Evolutionary conservation across 2,329 filamentous ascomycete genomes (phyloP), one percentile per base, ranked within the genome.

Genomic region (Golovinomyces cichoracearum): DNA sequence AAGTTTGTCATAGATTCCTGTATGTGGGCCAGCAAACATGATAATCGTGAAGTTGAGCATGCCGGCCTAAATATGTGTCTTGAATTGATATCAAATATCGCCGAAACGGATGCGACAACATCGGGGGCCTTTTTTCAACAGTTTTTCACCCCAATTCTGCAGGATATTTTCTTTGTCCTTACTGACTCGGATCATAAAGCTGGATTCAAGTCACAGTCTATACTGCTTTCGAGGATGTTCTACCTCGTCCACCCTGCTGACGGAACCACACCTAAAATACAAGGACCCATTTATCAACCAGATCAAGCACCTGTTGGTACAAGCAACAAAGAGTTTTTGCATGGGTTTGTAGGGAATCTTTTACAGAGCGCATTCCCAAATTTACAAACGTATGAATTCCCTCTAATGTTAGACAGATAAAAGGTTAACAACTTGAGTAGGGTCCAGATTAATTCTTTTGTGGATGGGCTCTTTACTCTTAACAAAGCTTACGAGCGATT

Each of bases 11-110:
- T 98, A 56, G 90, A 98, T 64, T 93, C 88, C 31, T 98, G 92
- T 70, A 85, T 95, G 72, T 98, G 90, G 92, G 90, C 92, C n/a
- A 94, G 88, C 69, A 98, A 98, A 70, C 90, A 98, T 65, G 90
- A 98, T 67, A 98, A 98, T 66, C 82, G 90, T 52, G 85, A 94
- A 61, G 90, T 98, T 26, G 90, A 98, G 65, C 84, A 83, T 56
- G 92, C 90, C 35, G 90, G 90, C 52, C 75, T 98, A 52, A 90
- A 86, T 65, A 98, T 98, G 90, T 95, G 88, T 63, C 76, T 93
- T 56, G 90, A 98, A 66, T 71, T 98, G 54, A 86, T 98, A 62
- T 88, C 82, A 65, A 98, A 98, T 66, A 93, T 98, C 68, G 84
- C 88, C 7, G 88, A 94, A 61, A 80, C 85, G 0, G 86, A 95